These are phyloP conservation scores for Malassezia caprae DNA, from an alignment of 1,284 basidiomycete species.

Conservation along the genomic window DNA sequence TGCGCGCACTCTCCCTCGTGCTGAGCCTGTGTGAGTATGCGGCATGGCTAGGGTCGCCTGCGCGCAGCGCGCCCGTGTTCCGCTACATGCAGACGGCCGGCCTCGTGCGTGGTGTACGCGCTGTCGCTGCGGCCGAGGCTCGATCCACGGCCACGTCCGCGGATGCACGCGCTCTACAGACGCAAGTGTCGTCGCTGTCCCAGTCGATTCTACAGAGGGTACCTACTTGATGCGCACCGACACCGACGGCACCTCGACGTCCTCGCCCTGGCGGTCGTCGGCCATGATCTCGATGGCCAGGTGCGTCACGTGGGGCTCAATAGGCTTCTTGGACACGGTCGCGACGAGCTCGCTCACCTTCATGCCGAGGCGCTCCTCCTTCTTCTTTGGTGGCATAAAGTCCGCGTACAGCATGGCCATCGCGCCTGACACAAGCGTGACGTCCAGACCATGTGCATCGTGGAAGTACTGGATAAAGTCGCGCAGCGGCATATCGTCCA, in stretches of 20 bases:
- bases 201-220: neutral
- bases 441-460: slow-evolving; percentile 71
- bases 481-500: slow-evolving; percentile 78
- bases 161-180: neutral
- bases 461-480: slow-evolving; percentile 79
- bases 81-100: neutral
- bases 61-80: neutral
- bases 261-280: slow-evolving; percentile 73
- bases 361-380: slow-evolving; percentile 43
- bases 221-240: slow-evolving; percentile 20
- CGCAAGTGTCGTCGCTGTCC: neutral
- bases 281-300: slow-evolving; percentile 90
- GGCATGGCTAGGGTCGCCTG: neutral
- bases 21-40: slow-evolving; percentile 5
- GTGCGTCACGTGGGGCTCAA: slow-evolving; percentile 55
- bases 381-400: slow-evolving; percentile 41
- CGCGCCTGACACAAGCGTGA: slow-evolving; percentile 92
- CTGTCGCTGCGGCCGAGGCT: neutral
- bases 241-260: slow-evolving; percentile 50
- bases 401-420: slow-evolving; percentile 93
- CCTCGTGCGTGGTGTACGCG: neutral
- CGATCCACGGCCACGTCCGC: neutral
- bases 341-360: slow-evolving; percentile 81
- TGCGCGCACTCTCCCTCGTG: slow-evolving; percentile 3
- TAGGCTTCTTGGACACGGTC: slow-evolving; percentile 58